Evolutionary conservation across 257 asterid genomes (phyloP).

Genomic region (Leptodermis oblonga): DNA sequence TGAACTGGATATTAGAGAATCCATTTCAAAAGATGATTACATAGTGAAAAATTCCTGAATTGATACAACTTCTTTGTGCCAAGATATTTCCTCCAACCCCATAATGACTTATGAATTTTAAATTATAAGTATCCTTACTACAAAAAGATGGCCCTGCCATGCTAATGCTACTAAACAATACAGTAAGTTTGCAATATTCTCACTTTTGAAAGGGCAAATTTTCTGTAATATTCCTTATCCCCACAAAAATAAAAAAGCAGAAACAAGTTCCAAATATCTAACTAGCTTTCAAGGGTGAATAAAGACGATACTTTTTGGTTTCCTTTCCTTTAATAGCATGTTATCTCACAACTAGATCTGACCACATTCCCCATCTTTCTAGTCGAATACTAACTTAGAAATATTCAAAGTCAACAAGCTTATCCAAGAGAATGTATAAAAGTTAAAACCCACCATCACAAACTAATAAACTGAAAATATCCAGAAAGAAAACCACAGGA

Average conservation of each 20-base stretch:
- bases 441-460: background rate
- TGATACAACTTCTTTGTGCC: background rate
- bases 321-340: background rate
- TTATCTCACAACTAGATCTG: constrained; percentile 10
- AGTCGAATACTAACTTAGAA: background rate
- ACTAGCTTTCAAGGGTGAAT: background rate
- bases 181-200: too few species aligned
- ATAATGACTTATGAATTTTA: too few species aligned
- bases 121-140: background rate
- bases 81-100: background rate
- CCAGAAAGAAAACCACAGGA: background rate
- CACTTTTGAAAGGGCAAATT: background rate
- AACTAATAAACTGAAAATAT: background rate
- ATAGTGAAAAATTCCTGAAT: background rate
- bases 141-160: background rate
- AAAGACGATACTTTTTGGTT: background rate
- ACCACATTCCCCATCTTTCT: background rate
- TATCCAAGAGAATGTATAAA: background rate
- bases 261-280: background rate
- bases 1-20: too few species aligned
- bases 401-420: background rate
- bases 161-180: constrained; percentile 8
- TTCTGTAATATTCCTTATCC: background rate
- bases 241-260: background rate
- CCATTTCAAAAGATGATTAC: too few species aligned